Percentiles rank a stretch among this genome's conserved stretches.
Evolutionary conservation across 768 basidiomycete species (phyloP).

Genomic region (Boletus subcaerulescens): DNA sequence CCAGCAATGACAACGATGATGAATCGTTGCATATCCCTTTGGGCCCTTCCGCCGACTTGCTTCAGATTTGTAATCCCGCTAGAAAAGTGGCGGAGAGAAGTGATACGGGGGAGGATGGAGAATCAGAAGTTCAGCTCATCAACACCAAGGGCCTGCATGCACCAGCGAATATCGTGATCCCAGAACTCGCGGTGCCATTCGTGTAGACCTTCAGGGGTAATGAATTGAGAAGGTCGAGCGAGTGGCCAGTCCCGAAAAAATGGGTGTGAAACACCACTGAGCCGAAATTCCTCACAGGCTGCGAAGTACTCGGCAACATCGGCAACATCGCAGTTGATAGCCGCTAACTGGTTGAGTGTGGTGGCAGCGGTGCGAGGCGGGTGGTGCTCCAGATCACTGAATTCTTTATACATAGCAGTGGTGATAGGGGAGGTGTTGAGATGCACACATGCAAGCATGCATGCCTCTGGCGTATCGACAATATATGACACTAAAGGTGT

Average conservation of each 20-base stretch:
- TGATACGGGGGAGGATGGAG: background rate
- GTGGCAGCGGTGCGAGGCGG: background rate
- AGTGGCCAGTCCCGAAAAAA: background rate
- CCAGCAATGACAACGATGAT: too few relatives aligned
- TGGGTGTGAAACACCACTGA: background rate
- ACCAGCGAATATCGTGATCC: background rate
- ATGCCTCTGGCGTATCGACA: background rate
- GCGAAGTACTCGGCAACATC: background rate
- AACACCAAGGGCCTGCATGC: background rate
- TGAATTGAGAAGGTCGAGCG: background rate
- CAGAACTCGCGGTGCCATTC: background rate
- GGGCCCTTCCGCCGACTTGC: too few relatives aligned
- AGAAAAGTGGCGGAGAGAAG: constrained; percentile 36
- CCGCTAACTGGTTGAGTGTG: background rate
- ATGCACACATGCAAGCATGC: background rate
- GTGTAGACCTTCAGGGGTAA: background rate
- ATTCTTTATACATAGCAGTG: background rate
- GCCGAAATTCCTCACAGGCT: background rate
- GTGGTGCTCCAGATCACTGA: background rate
- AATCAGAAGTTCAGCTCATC: background rate
- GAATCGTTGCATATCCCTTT: too few relatives aligned
- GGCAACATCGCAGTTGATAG: background rate
- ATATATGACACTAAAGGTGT: background rate
- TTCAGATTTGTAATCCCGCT: background rate
- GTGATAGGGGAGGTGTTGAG: background rate